These are phyloP conservation scores for Penicillium janthinellum DNA, from an alignment of 2,329 filamentous ascomycete species.

Conservation along the genomic window DNA sequence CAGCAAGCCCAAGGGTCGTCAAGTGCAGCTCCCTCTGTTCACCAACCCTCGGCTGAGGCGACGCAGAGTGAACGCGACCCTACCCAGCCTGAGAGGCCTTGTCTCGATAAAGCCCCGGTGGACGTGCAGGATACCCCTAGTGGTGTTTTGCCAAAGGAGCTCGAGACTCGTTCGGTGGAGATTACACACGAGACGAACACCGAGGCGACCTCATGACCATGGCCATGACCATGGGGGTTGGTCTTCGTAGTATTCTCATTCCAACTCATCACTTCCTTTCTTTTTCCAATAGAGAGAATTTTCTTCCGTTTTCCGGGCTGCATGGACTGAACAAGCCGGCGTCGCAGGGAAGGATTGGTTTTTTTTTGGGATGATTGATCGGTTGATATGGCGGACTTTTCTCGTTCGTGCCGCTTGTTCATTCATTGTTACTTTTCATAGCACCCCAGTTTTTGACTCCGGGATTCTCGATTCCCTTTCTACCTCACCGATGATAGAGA, in stretches of 20 bases:
- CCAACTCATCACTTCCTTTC: constrained; percentile 6
- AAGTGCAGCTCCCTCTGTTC: constrained; percentile 21
- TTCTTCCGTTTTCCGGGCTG: constrained; percentile 7
- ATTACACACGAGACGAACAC: constrained; percentile 31
- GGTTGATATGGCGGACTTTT: background rate
- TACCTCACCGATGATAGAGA: background rate
- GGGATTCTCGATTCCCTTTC: background rate
- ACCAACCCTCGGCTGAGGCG: constrained; percentile 14
- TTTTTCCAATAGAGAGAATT: constrained; percentile 4
- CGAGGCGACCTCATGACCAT: constrained; percentile 31
- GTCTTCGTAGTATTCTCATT: background rate
- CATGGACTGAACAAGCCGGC: constrained; percentile 28
- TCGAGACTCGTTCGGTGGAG: constrained; percentile 41
- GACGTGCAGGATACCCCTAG: constrained; percentile 20
- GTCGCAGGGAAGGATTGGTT: constrained; percentile 17
- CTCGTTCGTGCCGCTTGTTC: background rate
- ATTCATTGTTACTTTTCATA: background rate
- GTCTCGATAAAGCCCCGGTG: constrained; percentile 13
- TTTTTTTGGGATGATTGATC: background rate
- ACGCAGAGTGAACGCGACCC: background rate
- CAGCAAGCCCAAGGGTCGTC: constrained; percentile 28
- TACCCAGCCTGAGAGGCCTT: background rate
- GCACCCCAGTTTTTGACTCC: background rate
- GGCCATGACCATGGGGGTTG: constrained; percentile 21
- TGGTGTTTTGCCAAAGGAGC: constrained; percentile 36